Base-by-base conservation (phyloP, 1,284 basidiomycete species). In the Lentinula novae-zelandiae region DNA sequence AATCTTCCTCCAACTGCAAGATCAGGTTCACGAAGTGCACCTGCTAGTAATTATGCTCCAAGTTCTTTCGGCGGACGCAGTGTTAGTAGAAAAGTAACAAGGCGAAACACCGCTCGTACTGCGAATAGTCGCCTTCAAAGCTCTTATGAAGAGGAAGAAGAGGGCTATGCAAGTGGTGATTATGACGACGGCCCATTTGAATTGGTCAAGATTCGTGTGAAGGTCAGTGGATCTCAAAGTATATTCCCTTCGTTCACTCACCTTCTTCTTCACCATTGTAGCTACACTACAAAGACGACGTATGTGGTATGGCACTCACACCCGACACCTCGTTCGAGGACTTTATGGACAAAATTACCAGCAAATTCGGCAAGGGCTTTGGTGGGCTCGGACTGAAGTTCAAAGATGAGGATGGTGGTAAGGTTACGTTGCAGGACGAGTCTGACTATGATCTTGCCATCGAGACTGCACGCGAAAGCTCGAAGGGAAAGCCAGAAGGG, bases 371-470 rank as follows among this genome's bases (percentile, higher is more conserved):
- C 62, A 84, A 75, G 63, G 70, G 74, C 40, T 66, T 80, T 59
- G 78, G 76, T 53, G 79, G 78, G 22, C 76, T 92, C 27, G 75
- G 73, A 31, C 72, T 92, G 72, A 90, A 89, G 72, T 96, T 95
- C 78, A 86, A 82, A 67, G 94, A 96, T 72, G 92, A 94, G 72
- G 94, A 96, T 65, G 92, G 90, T 17, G 86, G 84, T 13, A 86
- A 85, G 74, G 84, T 96, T 36, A 84, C 86, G 1, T 75, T 96
- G 53, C 80, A 83, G 36, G 94, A 96, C 69, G 90, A 92, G 65
- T 87, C 86, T 58, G 92, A 94, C 75, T 94, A 85, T 68, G 90
- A 93, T 68, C 84, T 93, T 60, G 94, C 93, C 38, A 85, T 96
- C 58, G 93, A 95, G 75, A 93, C 90, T 3, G 92, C 92, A 1